Percentiles rank a stretch among this genome's conserved stretches.
Conservation (phyloP, 2,329 filamentous ascomycete genomes). For the Periconia sp. region DNA sequence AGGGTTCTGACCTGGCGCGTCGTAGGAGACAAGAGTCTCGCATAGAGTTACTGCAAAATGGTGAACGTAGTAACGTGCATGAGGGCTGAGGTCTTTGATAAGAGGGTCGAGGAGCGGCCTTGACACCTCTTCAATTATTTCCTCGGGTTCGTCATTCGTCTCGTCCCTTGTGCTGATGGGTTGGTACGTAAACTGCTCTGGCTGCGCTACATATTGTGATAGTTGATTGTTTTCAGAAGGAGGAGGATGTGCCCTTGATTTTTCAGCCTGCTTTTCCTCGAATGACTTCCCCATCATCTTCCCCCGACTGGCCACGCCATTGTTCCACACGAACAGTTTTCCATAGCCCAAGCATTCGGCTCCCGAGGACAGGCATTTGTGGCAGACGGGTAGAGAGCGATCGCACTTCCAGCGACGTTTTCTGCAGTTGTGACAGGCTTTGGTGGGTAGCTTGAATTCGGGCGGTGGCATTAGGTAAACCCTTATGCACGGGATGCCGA, state of each 20-base stretch:
- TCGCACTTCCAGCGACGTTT: slow-evolving; percentile 64
- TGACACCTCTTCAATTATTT: slow-evolving; percentile 25
- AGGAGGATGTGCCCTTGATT: neutral
- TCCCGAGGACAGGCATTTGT: slow-evolving; percentile 60
- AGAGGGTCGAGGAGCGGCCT: slow-evolving; percentile 57
- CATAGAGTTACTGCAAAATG: slow-evolving; percentile 56
- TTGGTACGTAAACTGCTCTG: neutral
- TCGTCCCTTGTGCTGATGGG: neutral
- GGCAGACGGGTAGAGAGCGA: slow-evolving; percentile 60
- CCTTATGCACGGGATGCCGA: slow-evolving; percentile 32
- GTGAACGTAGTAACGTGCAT: slow-evolving; percentile 50
- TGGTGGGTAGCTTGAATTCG: slow-evolving; percentile 29
- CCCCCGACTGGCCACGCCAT: slow-evolving; percentile 54
- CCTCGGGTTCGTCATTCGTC: neutral
- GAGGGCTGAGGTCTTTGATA: slow-evolving; percentile 55
- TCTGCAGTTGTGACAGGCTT: slow-evolving; percentile 64
- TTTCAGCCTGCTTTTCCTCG: slow-evolving; percentile 34
- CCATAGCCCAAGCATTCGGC: slow-evolving; percentile 65
- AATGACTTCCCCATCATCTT: slow-evolving; percentile 59
- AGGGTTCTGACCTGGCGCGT: slow-evolving; percentile 49
- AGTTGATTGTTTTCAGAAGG: neutral
- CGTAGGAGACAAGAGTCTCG: slow-evolving; percentile 56
- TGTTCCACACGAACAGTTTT: slow-evolving; percentile 62
- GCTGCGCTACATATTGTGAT: neutral
- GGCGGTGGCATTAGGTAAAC: slow-evolving; percentile 26